Conservation (phyloP, 352 stramenopile species). For the Pythium brachiatum region DNA sequence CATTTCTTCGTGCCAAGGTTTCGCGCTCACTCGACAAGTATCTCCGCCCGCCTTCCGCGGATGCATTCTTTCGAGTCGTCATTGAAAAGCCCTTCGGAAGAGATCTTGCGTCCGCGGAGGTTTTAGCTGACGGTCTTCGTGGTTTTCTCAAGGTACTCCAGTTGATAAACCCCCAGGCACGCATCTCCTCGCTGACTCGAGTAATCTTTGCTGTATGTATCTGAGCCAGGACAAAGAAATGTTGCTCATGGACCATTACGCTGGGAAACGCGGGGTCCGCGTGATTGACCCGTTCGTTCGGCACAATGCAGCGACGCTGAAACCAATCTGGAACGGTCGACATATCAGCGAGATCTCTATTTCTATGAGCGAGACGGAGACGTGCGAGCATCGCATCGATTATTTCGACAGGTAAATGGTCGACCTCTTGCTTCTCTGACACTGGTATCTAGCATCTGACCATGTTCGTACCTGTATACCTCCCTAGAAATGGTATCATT, state of each 20-base stretch:
- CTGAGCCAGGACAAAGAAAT: slow-evolving; percentile 53
- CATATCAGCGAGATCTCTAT: slow-evolving; percentile 36
- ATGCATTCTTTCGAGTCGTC: slow-evolving; percentile 61
- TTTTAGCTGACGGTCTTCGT: slow-evolving; percentile 40
- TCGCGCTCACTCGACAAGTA: slow-evolving; percentile 4
- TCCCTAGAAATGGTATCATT: slow-evolving; percentile 58
- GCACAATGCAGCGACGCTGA: slow-evolving; percentile 39
- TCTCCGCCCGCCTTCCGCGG: neutral
- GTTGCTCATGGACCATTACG: slow-evolving; percentile 86
- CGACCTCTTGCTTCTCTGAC: no score
- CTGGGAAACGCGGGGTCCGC: slow-evolving; percentile 71
- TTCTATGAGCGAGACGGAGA: slow-evolving; percentile 69
- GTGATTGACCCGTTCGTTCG: slow-evolving; percentile 50
- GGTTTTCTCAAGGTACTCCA: slow-evolving; percentile 37
- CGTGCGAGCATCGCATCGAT: slow-evolving; percentile 47
- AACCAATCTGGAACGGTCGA: slow-evolving; percentile 31
- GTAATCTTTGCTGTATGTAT: neutral
- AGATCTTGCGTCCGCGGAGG: slow-evolving; percentile 47
- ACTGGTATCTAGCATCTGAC: no score
- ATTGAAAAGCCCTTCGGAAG: slow-evolving; percentile 82
- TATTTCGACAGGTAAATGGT: slow-evolving; percentile 68
- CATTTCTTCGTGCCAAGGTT: neutral
- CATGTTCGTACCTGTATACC: neutral
- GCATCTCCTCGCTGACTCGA: no score
- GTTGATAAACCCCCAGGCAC: no score